phyloP scores from a whole-genome alignment of 202 grass and related monocot species.

The Carex arenaria region DNA sequence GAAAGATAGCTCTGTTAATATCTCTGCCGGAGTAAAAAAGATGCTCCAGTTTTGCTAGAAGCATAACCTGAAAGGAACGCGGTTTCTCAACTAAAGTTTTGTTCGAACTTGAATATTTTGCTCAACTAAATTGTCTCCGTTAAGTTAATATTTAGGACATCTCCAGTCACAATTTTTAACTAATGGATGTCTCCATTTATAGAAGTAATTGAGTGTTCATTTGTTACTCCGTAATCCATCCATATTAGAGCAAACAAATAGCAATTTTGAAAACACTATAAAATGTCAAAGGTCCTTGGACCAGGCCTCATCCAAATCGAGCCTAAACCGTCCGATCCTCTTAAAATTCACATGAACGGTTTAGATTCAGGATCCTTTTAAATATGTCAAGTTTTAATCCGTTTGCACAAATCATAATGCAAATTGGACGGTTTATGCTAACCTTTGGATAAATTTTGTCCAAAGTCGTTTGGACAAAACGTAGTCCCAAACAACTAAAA shows the following conservation, averaged over 20 bases:
- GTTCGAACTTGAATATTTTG: background rate
- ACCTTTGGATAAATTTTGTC: too few relatives aligned
- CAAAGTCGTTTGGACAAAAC: too few relatives aligned
- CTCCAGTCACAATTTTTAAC: background rate
- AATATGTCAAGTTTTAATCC: too few relatives aligned
- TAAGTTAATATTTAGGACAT: background rate
- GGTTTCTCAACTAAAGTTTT: background rate
- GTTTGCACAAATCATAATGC: too few relatives aligned
- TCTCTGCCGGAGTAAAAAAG: background rate
- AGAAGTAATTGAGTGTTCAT: background rate
- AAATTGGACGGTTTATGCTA: too few relatives aligned
- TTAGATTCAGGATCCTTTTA: too few relatives aligned
- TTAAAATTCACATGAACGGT: too few relatives aligned
- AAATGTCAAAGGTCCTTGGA: too few relatives aligned
- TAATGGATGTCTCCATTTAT: background rate
- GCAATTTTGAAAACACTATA: background rate
- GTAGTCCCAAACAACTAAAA: background rate
- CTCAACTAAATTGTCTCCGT: background rate
- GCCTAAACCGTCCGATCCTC: too few relatives aligned
- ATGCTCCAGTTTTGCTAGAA: background rate
- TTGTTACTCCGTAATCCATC: too few relatives aligned
- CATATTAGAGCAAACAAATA: background rate
- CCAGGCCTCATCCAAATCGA: too few relatives aligned
- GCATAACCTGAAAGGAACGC: background rate
- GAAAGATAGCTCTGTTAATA: too few relatives aligned